Percentiles rank a stretch among this genome's conserved stretches.
phyloP scores from a whole-genome alignment of 2,329 filamentous ascomycete genomes.

The Ascochyta rabiei region DNA sequence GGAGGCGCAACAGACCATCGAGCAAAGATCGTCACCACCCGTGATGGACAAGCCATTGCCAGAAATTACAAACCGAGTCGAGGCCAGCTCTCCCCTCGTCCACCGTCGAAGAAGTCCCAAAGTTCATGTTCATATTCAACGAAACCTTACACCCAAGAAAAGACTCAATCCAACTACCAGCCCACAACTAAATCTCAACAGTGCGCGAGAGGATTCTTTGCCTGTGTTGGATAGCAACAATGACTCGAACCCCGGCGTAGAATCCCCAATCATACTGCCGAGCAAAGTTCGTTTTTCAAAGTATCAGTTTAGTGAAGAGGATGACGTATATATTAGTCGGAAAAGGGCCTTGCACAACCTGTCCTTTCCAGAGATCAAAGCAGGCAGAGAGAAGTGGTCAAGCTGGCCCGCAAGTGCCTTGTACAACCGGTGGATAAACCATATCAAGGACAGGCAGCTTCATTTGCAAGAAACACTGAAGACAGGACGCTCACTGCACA shows the following conservation, averaged over 20 bases:
- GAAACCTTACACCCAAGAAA: too few relatives aligned
- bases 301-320: constrained; percentile 40
- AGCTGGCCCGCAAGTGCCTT: background rate
- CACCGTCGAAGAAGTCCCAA: constrained; percentile 20
- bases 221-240: background rate
- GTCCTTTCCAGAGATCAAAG: constrained; percentile 31
- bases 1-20: background rate
- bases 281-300: background rate
- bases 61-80: background rate
- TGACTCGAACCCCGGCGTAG: background rate
- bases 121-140: constrained; percentile 22
- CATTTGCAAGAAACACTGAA: constrained; percentile 4
- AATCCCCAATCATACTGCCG: too few relatives aligned
- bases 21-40: constrained; percentile 1
- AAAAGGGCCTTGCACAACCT: constrained; percentile 32
- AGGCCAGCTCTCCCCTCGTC: constrained; percentile 1
- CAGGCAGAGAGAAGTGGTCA: constrained; percentile 5
- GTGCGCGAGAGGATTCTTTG: background rate
- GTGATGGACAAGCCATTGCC: background rate
- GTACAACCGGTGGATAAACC: constrained; percentile 16
- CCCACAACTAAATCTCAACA: too few relatives aligned
- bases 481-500: background rate
- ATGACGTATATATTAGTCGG: constrained; percentile 46
- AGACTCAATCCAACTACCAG: too few relatives aligned
- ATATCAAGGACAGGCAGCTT: constrained; percentile 18